These are phyloP conservation scores for Xylariales sp. DNA, from an alignment of 2,329 filamentous ascomycete species.

Conservation along the genomic window DNA sequence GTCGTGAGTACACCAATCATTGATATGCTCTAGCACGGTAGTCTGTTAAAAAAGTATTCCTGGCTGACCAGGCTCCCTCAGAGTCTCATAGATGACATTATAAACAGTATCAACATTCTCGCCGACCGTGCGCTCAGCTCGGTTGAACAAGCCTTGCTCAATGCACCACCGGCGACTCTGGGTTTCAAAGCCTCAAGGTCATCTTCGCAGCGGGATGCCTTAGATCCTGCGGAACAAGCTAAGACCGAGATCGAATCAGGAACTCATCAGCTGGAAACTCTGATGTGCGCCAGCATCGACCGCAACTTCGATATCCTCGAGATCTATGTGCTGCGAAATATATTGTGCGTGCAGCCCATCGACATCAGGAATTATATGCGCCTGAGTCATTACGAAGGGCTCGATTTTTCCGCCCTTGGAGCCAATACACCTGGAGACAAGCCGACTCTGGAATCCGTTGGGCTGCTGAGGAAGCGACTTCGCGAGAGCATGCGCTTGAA, in stretches of 20 bases:
- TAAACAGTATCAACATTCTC: conserved; percentile 92
- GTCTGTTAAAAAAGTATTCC: too few relatives aligned
- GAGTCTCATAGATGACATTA: conserved; percentile 95
- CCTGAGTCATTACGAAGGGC: conserved; percentile 77
- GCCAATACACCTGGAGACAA: conserved; percentile 23
- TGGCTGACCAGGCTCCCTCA: conserved; percentile 29
- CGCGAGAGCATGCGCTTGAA: conserved; percentile 48
- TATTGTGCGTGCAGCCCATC: conserved; percentile 63
- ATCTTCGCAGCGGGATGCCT: conserved; percentile 36
- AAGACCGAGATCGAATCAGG: conserved; percentile 80
- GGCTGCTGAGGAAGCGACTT: conserved; percentile 67
- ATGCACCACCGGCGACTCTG: conserved; percentile 67
- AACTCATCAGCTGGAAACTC: conserved; percentile 76
- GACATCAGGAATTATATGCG: conserved; percentile 71
- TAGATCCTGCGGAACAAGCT: conserved; percentile 33
- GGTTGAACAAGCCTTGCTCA: conserved; percentile 76
- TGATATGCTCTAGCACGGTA: conserved; percentile 1
- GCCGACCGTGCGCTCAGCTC: conserved; percentile 86
- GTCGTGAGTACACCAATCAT: conserved; percentile 55
- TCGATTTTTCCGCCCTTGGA: conserved; percentile 38
- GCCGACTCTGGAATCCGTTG: conserved; percentile 65
- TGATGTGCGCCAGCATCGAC: conserved; percentile 76
- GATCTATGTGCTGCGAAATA: conserved; percentile 86
- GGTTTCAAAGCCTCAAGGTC: conserved; percentile 63
- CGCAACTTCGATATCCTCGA: conserved; percentile 83